Evolutionary conservation across 2,329 filamentous ascomycete genomes (phyloP), one percentile per base, ranked within the genome.

Genomic region (Trichoderma afroharzianum): DNA sequence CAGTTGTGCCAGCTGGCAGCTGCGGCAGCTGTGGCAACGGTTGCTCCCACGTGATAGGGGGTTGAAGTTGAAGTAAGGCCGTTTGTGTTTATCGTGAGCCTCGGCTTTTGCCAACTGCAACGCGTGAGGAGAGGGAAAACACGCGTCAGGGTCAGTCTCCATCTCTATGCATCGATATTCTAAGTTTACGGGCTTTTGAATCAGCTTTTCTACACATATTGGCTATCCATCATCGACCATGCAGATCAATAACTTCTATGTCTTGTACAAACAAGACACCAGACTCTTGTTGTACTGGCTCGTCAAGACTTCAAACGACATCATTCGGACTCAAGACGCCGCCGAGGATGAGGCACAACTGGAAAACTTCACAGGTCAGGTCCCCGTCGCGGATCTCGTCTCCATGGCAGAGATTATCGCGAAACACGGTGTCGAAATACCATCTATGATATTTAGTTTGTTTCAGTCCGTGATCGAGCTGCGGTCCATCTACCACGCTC

Each of bases 401-500:
- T 73, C 76, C 2, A 79, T 85, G 73, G 79, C 81, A 7, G 78
- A 78, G n/a, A 78, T 85, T 28, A 83, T 86, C 53, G 79, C 78
- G 0, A 75, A 80, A 59, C 75, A 83, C 73, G 73, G 79, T 14
- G 73, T 75, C 4, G 71, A 76, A 4, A 74, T 83, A 5, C 82
- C 82, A 0, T 58, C 79, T 2, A 68, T 76, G 32, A 81, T 84
- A 21, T 79, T 80, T 3, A 63, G 73, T 0, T 72, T 84, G 3
- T 80, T 86, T n/a, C 73, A 76, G 5, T 81, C 80, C 1, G 79
- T 83, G 4, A 84, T 85, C 15, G 21, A 78, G 12, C 80, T 81
- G 6, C 75, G 82, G 24, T 77, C 76, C 1, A 69, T 76, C 5
- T 73, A 75, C 21, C 75, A 80, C 69, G 63, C 59, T 12, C 68